phyloP scores from a whole-genome alignment of 768 basidiomycete genomes.

The Auriscalpium microsporum region DNA sequence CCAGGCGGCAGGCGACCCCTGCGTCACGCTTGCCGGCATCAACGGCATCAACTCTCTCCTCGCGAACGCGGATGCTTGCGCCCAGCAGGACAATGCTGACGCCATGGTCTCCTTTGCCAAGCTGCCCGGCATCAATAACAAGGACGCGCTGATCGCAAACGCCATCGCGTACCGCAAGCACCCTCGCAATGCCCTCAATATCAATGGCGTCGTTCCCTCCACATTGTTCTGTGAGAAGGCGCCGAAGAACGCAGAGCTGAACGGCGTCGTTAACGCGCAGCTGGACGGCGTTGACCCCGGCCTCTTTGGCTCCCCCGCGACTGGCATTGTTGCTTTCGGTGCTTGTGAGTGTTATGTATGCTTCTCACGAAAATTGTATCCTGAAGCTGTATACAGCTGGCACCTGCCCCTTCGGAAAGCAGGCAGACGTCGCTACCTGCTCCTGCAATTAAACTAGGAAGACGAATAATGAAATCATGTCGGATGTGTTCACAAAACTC shows the following conservation, averaged over 20 bases:
- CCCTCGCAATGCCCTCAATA: conserved; percentile 35
- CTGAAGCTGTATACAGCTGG: background rate
- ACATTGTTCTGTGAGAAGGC: conserved; percentile 46
- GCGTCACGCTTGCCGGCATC: conserved; percentile 33
- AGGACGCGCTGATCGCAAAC: conserved; percentile 31
- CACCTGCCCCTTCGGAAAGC: conserved; percentile 12
- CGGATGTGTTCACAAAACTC: background rate
- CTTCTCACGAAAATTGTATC: background rate
- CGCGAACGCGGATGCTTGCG: conserved; percentile 38
- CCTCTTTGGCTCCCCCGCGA: conserved; percentile 42
- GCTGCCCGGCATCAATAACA: conserved; percentile 31
- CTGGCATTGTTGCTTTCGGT: conserved; percentile 38
- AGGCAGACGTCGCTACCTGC: conserved; percentile 6
- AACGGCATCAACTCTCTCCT: conserved; percentile 35
- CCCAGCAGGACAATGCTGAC: conserved; percentile 41
- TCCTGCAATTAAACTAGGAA: background rate
- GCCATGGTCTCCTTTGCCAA: conserved; percentile 44
- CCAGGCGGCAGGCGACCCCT: conserved; percentile 31
- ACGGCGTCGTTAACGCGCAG: conserved; percentile 46
- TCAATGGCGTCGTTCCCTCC: conserved; percentile 37
- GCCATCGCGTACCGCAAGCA: conserved; percentile 36
- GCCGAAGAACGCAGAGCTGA: conserved; percentile 41
- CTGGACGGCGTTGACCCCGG: conserved; percentile 46
- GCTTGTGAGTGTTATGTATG: conserved; percentile 23
- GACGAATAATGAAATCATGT: background rate